phyloP scores from a whole-genome alignment of 441 rosid genomes.

The Omphalea diandra region DNA sequence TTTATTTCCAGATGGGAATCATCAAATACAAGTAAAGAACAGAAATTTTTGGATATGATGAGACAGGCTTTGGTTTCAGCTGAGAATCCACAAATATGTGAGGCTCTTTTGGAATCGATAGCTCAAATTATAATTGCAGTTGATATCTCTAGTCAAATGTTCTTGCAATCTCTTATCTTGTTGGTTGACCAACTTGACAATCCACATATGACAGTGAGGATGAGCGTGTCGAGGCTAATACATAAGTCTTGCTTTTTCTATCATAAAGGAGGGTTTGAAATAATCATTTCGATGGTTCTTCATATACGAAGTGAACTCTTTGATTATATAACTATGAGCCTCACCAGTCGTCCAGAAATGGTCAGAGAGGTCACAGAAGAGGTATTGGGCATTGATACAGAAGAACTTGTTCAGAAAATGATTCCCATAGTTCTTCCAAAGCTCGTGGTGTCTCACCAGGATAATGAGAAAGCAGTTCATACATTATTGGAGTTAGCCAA shows the following conservation, averaged over 20 bases:
- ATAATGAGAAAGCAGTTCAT: constrained; percentile 59
- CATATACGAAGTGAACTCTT: constrained; percentile 64
- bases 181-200: constrained; percentile 94
- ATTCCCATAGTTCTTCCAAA: constrained; percentile 91
- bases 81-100: constrained; percentile 64
- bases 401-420: constrained; percentile 77
- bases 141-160: constrained; percentile 64
- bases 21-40: constrained; percentile 43
- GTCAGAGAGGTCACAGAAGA: constrained; percentile 96
- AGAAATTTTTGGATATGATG: constrained; percentile 57
- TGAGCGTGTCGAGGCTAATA: constrained; percentile 73
- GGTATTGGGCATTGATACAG: constrained; percentile 68
- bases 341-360: constrained; percentile 64
- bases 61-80: constrained; percentile 57
- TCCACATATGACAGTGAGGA: constrained; percentile 63
- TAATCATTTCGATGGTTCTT: constrained; percentile 59
- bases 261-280: constrained; percentile 77
- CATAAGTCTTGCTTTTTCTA: constrained; percentile 71
- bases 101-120: constrained; percentile 77
- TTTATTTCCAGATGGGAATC: constrained; percentile 55
- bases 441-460: constrained; percentile 81
- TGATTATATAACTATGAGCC: constrained; percentile 63
- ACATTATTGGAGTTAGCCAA: constrained; percentile 72
- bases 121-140: constrained; percentile 80
- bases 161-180: constrained; percentile 67